Evolutionary conservation across 2,329 filamentous ascomycete species (phyloP).

Genomic region (Cadophora luteo-olivacea): DNA sequence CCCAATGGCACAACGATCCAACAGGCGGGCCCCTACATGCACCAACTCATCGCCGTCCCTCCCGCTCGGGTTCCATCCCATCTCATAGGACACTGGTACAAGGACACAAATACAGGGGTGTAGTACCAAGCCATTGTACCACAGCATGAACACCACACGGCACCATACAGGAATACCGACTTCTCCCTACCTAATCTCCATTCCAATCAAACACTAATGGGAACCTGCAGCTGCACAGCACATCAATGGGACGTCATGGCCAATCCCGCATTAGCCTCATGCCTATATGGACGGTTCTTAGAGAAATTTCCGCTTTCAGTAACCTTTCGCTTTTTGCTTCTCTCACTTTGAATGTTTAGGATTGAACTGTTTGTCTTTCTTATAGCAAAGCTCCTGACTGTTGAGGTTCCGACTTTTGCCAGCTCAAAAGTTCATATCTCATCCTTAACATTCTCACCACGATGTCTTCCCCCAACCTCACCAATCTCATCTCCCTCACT

Average conservation of each 20-base stretch:
- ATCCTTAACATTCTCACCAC: too few relatives aligned
- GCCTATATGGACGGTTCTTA: background rate
- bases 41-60: background rate
- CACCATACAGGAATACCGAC: background rate
- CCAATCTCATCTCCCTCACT: background rate
- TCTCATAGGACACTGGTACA: background rate
- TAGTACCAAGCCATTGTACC: background rate
- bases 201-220: background rate
- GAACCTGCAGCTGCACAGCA: background rate
- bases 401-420: too few relatives aligned
- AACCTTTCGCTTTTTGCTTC: too few relatives aligned
- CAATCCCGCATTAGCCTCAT: background rate
- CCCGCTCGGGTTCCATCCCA: background rate
- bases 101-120: background rate
- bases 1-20: background rate
- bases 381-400: too few relatives aligned
- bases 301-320: too few relatives aligned
- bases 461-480: background rate
- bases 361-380: too few relatives aligned
- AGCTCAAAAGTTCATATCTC: too few relatives aligned
- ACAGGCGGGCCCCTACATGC: background rate
- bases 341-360: too few relatives aligned
- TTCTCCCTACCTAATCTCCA: background rate
- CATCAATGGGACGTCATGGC: background rate
- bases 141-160: constrained; percentile 4